Evolutionary conservation across 345 rosid species (phyloP), one percentile per base, ranked within the genome.

Genomic region (Citrus maxima): DNA sequence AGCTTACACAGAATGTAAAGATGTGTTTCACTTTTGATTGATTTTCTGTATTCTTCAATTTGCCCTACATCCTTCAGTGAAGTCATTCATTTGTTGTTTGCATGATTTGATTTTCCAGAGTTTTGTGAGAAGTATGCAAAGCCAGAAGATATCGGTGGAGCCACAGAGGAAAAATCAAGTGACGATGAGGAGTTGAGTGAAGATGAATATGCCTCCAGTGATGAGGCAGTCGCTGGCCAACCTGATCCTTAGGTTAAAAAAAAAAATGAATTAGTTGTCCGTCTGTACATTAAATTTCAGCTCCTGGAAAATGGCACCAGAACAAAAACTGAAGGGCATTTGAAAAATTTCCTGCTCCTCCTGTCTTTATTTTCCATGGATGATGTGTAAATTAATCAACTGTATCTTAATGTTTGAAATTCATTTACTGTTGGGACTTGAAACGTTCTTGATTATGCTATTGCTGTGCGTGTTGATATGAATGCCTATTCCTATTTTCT

Each of bases 71-170:
- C 42, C 18, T 35, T 37, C 21, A 10, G 28, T 24, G 22, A 37
- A 28, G 59, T 76, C 46, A 62, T 37, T 4, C 7, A 7, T 24
- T 5, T 55, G 38, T 42, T 70, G n/a, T 49, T 84, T 60, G 55
- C 35, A 2, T 55, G 38, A 49, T 66, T 75, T 25, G 37, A 21
- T 61, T 72, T 46, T 58, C 59, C 88, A 95, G 98, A 95, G 82
- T 92, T 88, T 73, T 87, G 92, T 66, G 97, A 93, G 89, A 93
- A 93, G 82, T 91, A 93, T 80, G 98, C 98, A 18, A 95, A 91
- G 80, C 85, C 94, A 24, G 98, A 93, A 82, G 97, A 95, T 49
- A 70, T 80, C 9, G 87, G 89, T 16, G 80, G 78, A 13, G 91
- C 78, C 22, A 72, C 79, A 21, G 97, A 91, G 77, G 95, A 92